Base-by-base conservation (phyloP, 306 rosid genomes). In the Cucurbita ficifolia region DNA sequence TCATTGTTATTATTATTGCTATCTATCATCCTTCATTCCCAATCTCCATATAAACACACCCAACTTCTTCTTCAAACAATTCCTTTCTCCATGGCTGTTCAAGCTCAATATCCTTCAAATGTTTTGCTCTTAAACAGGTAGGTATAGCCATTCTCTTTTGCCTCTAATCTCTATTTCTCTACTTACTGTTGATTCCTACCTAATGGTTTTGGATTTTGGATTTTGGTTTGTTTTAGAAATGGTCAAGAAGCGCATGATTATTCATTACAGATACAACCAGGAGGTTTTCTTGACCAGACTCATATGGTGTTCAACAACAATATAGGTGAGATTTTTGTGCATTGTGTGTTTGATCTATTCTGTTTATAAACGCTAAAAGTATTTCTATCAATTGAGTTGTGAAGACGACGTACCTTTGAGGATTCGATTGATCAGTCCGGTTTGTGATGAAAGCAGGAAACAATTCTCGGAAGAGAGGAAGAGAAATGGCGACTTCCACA, bases 101-200 rank as follows among this genome's bases (percentile, higher is more conserved):
- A 94, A 83, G 99, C 99, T 86, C 99, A 94, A 81, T 91, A 94
- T 71, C 97, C 97, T n/a, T 94, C 95, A 51, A 90, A 89, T 80
- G 79, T 82, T 21, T 88, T 90, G 77, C 81, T 88, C 33, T 83
- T 88, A 19, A 90, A 88, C 83, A 88, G 96, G 97, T 92, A 63
- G n/a, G 29, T 76, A 5, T 17, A 33, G 19, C 11, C 13, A 21
- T 76, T 45, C 21, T 38, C 9, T 22, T 36, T 40, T 6, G 9
- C 43, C 43, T 5, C 8, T 40, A 24, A 24, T 40, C 43, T 40
- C 43, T 40, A 40, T 24, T 24, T 1, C 29, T 24, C 43, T 40
- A 40, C 43, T 40, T 40, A 5, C 8, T 5, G 43, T 56, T 56
- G 7, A 35, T 14, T 8, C 10, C 2, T 61, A 36, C 10, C 2